Evolutionary conservation across 257 asterid genomes (phyloP).

Genomic region (Solanum etuberosum): DNA sequence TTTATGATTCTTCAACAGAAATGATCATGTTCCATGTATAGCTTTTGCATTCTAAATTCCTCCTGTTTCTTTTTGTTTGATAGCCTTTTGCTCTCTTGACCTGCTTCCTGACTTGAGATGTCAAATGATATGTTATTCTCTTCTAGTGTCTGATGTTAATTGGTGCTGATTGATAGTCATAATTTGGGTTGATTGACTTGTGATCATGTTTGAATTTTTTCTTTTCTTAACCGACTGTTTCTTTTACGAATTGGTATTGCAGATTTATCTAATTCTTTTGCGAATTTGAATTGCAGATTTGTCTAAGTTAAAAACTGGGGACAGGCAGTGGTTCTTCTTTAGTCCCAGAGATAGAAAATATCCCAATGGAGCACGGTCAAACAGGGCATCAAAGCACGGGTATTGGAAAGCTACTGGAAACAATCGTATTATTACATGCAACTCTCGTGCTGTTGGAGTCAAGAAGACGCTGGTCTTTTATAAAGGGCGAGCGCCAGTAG

Average conservation of each 20-base stretch:
- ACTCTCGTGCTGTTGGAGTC: constrained; percentile 61
- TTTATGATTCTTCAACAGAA: background rate
- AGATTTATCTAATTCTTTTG: constrained; percentile 41
- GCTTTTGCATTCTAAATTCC: background rate
- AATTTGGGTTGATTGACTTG: background rate
- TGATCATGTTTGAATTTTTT: background rate
- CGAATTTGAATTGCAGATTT: constrained; percentile 41
- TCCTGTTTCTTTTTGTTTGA: background rate
- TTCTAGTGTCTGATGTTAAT: background rate
- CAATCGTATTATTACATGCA: constrained; percentile 56
- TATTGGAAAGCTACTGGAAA: constrained; percentile 97
- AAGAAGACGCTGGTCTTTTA: constrained; percentile 91
- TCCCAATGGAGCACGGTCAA: constrained; percentile 85
- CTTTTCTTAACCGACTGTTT: constrained; percentile 3
- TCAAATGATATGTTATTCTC: background rate
- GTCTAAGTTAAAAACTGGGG: constrained; percentile 76
- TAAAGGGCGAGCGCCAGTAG: constrained; percentile 81
- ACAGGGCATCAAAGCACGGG: constrained; percentile 68
- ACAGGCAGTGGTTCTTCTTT: constrained; percentile 90
- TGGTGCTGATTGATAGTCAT: background rate
- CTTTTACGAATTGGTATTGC: constrained; percentile 12
- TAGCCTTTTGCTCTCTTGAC: background rate
- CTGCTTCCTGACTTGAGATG: background rate
- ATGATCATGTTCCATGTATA: background rate
- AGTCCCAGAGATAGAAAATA: constrained; percentile 84